Percentiles rank a stretch among this genome's conserved stretches.
Conservation (phyloP, 305 asterid species). For the Solanum hybrid region DNA sequence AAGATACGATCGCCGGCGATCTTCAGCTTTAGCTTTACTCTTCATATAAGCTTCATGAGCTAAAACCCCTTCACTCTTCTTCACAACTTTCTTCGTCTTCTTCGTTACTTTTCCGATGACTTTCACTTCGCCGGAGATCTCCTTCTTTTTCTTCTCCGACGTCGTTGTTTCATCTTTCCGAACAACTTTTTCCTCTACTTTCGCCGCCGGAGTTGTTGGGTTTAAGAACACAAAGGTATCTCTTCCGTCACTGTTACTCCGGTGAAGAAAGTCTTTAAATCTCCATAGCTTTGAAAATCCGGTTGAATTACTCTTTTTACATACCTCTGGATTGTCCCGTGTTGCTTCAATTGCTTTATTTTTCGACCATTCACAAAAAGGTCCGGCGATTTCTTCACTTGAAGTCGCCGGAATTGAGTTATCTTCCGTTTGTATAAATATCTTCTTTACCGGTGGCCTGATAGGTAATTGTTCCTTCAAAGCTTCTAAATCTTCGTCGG, state of each 20-base stretch:
- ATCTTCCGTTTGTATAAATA: slow-evolving; percentile 37
- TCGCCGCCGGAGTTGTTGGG: slow-evolving; percentile 8
- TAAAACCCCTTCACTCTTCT: slow-evolving; percentile 7
- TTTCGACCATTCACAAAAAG: slow-evolving; percentile 53
- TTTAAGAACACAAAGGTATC: slow-evolving; percentile 43
- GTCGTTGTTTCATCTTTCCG: neutral
- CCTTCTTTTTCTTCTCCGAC: neutral
- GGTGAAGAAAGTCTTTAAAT: slow-evolving; percentile 28
- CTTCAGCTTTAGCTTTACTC: slow-evolving; percentile 49
- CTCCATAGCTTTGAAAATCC: slow-evolving; percentile 48
- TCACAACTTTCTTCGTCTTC: neutral
- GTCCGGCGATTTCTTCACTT: slow-evolving; percentile 28
- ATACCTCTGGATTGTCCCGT: slow-evolving; percentile 17
- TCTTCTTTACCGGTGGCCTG: slow-evolving; percentile 46
- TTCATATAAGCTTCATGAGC: slow-evolving; percentile 63
- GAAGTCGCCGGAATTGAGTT: slow-evolving; percentile 10
- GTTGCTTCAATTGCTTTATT: slow-evolving; percentile 35
- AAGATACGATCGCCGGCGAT: slow-evolving; percentile 57
- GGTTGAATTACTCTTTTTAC: slow-evolving; percentile 46
- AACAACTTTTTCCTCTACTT: neutral
- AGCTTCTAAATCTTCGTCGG: slow-evolving; percentile 18
- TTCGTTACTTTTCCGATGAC: neutral
- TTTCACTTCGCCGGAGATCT: slow-evolving; percentile 5
- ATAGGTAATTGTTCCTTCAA: slow-evolving; percentile 25
- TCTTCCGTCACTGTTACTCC: slow-evolving; percentile 42